Base-by-base conservation (phyloP, 495 filamentous ascomycete genomes). In the Lepraria neglecta region DNA sequence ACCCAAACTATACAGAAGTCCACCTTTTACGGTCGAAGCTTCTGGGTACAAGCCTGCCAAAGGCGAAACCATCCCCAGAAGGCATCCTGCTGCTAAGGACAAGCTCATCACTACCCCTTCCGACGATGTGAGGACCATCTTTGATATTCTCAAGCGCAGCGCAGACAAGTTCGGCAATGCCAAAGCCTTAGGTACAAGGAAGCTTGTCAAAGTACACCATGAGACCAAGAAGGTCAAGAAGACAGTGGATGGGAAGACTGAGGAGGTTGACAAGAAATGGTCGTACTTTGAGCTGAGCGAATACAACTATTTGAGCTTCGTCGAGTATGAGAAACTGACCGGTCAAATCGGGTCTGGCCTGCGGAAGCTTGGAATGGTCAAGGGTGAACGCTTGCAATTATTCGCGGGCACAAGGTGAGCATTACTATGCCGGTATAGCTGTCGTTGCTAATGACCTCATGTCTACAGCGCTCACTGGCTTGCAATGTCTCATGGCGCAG, bases 141-240 rank as follows among this genome's bases (percentile, higher is more conserved):
- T 85, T 73, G 95, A 98, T 69, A 87, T 96, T 68, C 77, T 98
- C 67, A 85, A 82, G 61, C 81, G 84, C 61, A 87, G 86, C 53
- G 87, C 90, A 38, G 82, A 82, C 46, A 86, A 88, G 72, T 96
- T 84, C 75, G 94, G 94, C 68, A 95, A 96, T 71, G 83, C 87
- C 61, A 94, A 92, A 76, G 87, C 87, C 61, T 76, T 97, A 65
- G 94, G 88, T 62, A 85, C 80, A 56, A 86, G 94, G 60, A 84
- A 84, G 70, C 78, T 97, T 58, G 77, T 98, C 73, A 84, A 88
- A 70, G 88, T 85, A 7, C 94, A 98, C 72, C 78, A 86, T 58
- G 94, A 98, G 77, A 89, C 84, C 65, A 97, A 96, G 81, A 96
- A 94, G 82, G 76, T 98, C 69, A 97, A 95, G 86, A 98, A 95